Evolutionary conservation across 1,284 basidiomycete genomes (phyloP), one percentile per base, ranked within the genome.

Genomic region (Coriolopsis trogii): DNA sequence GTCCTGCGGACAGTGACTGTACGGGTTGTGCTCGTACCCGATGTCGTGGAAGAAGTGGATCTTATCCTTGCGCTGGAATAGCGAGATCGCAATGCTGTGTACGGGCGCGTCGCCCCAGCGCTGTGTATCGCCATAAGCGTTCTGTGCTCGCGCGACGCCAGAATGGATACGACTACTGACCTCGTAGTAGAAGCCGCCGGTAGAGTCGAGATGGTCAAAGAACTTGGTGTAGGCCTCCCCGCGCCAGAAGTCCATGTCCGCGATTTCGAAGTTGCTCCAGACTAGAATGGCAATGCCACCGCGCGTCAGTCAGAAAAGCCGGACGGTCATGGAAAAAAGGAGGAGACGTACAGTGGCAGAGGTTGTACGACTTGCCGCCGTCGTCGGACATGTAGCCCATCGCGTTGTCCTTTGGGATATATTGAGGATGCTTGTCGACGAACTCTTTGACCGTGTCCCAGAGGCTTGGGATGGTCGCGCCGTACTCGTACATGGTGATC

Each of bases 41-140:
- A 85, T 84, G 56, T 83, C 77, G 55, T 79, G 71, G 67, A 89
- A 88, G 70, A 86, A 87, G 61, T 89, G 84, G 49, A 90, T 80
- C 66, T 85, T 77, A 48, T 80, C 74, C 59, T 79, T 82, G 25
- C 71, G 70, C 15, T 78, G 74, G 68, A 91, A 86, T 21, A 90
- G 71, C 5, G 81, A 78, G 0, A 80, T 87, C 4, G 80, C 89
- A 50, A 92, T 87, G 40, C 82, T 84, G 67, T 92, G 89, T 1
- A 92, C 84, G 0, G 89, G 91, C 1, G 91, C 91, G 64, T 93
- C 90, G 37, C 89, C 89, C 87, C 86, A 88, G 30, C 85, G 76
- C 77, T 79, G 38, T 10, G n/a, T n/a, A n/a, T n/a, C n/a, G n/a
- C n/a, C n/a, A n/a, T n/a, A n/a, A n/a, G n/a, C n/a, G n/a, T n/a